Evolutionary conservation across 1,284 basidiomycete genomes (phyloP), one percentile per base, ranked within the genome.

Genomic region (Pyrrhoderma noxium): DNA sequence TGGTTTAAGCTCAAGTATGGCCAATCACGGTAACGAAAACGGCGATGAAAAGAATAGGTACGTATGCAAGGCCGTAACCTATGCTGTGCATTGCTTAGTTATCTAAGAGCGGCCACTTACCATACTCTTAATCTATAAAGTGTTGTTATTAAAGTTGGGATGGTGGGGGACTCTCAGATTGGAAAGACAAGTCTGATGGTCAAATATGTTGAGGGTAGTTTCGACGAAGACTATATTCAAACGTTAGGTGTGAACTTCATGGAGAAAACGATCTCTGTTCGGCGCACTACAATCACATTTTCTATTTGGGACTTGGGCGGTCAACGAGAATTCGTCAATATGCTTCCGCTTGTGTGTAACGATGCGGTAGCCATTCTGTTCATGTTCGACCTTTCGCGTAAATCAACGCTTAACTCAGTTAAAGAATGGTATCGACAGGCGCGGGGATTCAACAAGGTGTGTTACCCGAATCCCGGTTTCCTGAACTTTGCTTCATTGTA

Each of bases 381-480:
- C 83, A 98, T 98, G 95, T 99, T 99, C 67, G 95, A 99, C 72
- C 77, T 99, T 45, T 92, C 92, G 52, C 82, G 95, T 61, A 98
- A 98, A 70, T 91, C 89, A 48, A 99, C 95, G 38, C 71, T 99
- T 57, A 98, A 98, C 70, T 93, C 89, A 53, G 91, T 99, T 62
- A 98, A 98, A 70, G 95, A 98, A 68, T 98, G 95, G 95, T 98
- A 98, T 76, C 79, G 95, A 62, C 95, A 98, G 73, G 93, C 93
- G 42, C 75, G 95, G 59, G 95, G 95, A 7, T 98, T 98, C 73
- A 98, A 98, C 74, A 98, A 96, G 27, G 27, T 31, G 27, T 11
- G 27, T 31, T 5, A 31, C 27, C 27, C 27, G 11, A 11, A 79
- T 93, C 90, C 52, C 45, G 77, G 18, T n/a, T 11, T 31, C 27